phyloP scores from a whole-genome alignment of 1,139 yeast genomes.

The Sugiyamaella grinbergsii region DNA sequence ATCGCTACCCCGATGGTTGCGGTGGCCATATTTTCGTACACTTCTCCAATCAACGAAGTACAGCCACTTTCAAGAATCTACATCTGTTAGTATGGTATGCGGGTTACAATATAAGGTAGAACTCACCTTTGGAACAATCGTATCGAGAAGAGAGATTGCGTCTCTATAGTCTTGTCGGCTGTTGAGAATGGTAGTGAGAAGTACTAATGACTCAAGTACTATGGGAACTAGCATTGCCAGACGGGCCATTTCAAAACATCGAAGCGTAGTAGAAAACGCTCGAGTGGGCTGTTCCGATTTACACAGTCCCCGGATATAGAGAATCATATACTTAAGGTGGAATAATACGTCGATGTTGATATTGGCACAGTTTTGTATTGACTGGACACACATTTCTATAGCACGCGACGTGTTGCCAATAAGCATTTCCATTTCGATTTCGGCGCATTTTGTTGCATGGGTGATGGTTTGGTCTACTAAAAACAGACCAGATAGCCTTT shows the following conservation, averaged over 20 bases:
- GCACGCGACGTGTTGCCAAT: constrained; percentile 28
- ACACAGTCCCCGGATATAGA: constrained; percentile 31
- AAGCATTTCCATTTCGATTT: constrained; percentile 28
- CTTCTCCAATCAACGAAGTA: constrained; percentile 30
- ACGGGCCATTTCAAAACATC: constrained; percentile 32
- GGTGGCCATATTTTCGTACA: constrained; percentile 31
- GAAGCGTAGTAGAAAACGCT: constrained; percentile 32
- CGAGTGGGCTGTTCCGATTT: constrained; percentile 29
- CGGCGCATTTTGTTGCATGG: constrained; percentile 26
- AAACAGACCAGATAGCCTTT: constrained; percentile 25
- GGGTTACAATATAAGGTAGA: too few species aligned
- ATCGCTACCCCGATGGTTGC: constrained; percentile 26
- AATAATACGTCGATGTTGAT: constrained; percentile 31
- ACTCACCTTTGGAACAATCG: constrained; percentile 33
- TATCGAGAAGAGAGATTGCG: constrained; percentile 34
- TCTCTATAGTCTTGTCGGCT: constrained; percentile 29
- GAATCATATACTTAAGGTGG: constrained; percentile 31
- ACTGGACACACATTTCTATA: constrained; percentile 21
- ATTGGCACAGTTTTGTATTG: constrained; percentile 23
- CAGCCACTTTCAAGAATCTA: constrained; percentile 32
- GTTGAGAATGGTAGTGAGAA: constrained; percentile 32
- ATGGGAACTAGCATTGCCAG: constrained; percentile 29
- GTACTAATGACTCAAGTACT: constrained; percentile 33
- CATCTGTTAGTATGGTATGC: background rate
- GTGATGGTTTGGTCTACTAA: constrained; percentile 23